Percentiles rank a stretch among this genome's conserved stretches.
These are phyloP conservation scores for Gracilariopsis chorda DNA, from an alignment of 23 red algal species.

Conservation along the genomic window DNA sequence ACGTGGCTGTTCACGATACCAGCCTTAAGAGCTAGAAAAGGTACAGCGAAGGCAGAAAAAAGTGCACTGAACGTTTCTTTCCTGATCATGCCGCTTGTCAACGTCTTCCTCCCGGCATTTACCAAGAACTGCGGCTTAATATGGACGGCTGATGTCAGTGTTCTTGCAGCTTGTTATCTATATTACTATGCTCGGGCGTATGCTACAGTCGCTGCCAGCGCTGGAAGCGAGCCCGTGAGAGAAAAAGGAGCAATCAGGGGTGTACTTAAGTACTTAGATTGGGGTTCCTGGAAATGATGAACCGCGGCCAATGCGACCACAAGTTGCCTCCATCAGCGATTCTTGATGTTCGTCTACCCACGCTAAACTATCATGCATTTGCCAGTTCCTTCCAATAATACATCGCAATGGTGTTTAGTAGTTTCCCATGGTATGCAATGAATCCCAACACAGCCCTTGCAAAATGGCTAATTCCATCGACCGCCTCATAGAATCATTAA, in stretches of 20 bases:
- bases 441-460: too few species aligned
- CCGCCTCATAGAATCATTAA: too few species aligned
- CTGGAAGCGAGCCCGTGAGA: not conserved
- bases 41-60: constrained; percentile 72
- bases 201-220: not conserved
- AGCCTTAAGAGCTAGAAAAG: constrained; percentile 93
- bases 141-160: constrained; percentile 67
- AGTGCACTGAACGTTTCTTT: constrained; percentile 91
- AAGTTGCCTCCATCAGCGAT: too few species aligned
- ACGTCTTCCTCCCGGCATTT: constrained; percentile 70
- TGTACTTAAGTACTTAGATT: constrained; percentile 74
- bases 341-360: too few species aligned
- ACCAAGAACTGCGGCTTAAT: constrained; percentile 66
- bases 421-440: too few species aligned
- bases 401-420: too few species aligned
- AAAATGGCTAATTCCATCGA: too few species aligned
- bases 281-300: constrained; percentile 72
- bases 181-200: constrained; percentile 43
- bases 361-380: too few species aligned
- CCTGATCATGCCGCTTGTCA: constrained; percentile 57
- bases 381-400: too few species aligned
- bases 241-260: constrained; percentile 62
- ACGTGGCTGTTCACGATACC: constrained; percentile 98
- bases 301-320: too few species aligned
- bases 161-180: constrained; percentile 59